Evolutionary conservation across 371 early-diverging fungal species (phyloP), one percentile per base, ranked within the genome.

Genomic region (Circinella minor): DNA sequence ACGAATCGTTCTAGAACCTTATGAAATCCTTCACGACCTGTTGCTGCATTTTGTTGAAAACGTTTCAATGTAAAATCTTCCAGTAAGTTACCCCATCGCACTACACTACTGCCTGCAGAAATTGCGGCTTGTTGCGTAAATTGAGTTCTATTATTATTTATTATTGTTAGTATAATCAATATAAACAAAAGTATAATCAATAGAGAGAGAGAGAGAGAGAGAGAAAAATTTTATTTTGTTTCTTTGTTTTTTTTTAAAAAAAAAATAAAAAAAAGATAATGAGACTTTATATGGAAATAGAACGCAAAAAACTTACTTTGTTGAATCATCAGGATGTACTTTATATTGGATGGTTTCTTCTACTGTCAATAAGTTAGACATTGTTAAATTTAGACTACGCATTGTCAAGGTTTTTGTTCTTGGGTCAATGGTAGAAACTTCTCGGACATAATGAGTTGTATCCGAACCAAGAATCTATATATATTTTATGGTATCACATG

Each of bases 11-110:
- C 89, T 27, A 94, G 69, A 10, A 70, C 70, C 72, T 87, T 86
- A 73, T 86, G 81, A 54, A 93, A 90, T n/a, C 93, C 94, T 69
- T 87, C 85, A 66, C 87, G 83, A 5, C 94, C 95, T 14, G 88
- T 80, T 6, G 85, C 86, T 8, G 98, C 96, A 75, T 98, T 98
- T 47, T 92, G 91, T 72, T 92, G 76, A 83, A 97, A 98, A 49
- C 96, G 85, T 55, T 85, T 91, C 73, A 94, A 79, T 63, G 92
- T 93, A 64, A 94, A 92, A 65, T 96, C 95, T 76, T 98, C 98
- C 11, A 97, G 78, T 14, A 90, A 78, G 18, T 84, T 84, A 2
- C 93, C 90, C 79, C 96, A 89, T 51, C 91, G 77, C 37, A 88
- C 89, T 36, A 96, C 77, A 1, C 92, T 85, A n/a, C 90, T 88